A percentile compares a stretch with the other conserved stretches of the same genome.
phyloP scores from a whole-genome alignment of 768 basidiomycete genomes.

The Pisolithus marmoratus region DNA sequence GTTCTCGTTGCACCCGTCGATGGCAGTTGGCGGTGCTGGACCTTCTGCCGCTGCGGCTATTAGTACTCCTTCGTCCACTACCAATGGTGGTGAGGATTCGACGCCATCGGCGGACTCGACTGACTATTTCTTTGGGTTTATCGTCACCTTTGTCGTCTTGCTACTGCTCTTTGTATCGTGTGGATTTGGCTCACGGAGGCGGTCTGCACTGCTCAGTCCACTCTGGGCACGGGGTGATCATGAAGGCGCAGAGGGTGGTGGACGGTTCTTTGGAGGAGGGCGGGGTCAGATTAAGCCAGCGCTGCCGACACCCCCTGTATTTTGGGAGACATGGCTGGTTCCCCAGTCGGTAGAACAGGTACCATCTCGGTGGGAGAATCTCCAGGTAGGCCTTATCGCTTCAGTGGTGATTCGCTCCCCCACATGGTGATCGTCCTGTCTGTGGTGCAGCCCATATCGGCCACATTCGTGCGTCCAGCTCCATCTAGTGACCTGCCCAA shows the following conservation, averaged over 20 bases:
- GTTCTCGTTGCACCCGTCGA: too few relatives aligned
- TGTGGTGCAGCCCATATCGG: conserved; percentile 18
- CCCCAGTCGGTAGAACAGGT: not conserved
- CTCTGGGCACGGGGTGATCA: conserved; percentile 14
- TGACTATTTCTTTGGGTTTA: conserved; percentile 30
- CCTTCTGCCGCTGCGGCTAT: too few relatives aligned
- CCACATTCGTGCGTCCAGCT: conserved; percentile 14
- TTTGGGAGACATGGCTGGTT: conserved; percentile 17
- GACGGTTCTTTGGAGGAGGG: not conserved
- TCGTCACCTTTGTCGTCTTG: conserved; percentile 28
- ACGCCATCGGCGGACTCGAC: not conserved
- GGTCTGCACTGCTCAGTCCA: conserved; percentile 19
- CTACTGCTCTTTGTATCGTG: conserved; percentile 48
- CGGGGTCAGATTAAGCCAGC: conserved; percentile 7
- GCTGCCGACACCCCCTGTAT: conserved; percentile 13
- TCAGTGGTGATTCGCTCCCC: not conserved
- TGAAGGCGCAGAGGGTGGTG: conserved; percentile 7
- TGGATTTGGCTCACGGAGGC: conserved; percentile 42
- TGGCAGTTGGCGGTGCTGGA: too few relatives aligned
- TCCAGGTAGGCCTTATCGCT: conserved; percentile 18
- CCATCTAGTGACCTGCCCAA: not conserved
- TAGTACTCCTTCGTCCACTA: not conserved
- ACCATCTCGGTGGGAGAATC: conserved; percentile 6
- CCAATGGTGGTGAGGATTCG: not conserved
- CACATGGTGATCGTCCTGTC: not conserved